Conservation (phyloP, 2,329 filamentous ascomycete genomes). For the Penicillium sclerotiorum region DNA sequence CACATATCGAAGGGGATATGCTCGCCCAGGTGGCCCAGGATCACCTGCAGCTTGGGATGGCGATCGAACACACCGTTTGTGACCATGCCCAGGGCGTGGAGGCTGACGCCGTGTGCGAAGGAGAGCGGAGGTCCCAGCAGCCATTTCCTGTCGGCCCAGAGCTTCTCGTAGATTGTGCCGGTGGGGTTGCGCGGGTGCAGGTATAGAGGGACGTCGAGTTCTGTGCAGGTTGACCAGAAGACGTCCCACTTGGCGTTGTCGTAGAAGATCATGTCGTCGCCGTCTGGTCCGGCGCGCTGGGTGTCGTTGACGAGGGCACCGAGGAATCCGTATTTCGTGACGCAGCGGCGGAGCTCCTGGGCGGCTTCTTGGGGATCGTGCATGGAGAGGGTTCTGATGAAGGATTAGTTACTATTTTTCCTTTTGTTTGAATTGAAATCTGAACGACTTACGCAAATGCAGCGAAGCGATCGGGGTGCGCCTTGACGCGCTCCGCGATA, state of each 20-base stretch:
- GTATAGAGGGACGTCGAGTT: constrained; percentile 67
- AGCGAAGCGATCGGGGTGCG: constrained; percentile 46
- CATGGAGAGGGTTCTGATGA: constrained; percentile 40
- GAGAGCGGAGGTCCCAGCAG: constrained; percentile 62
- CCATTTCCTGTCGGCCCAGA: constrained; percentile 62
- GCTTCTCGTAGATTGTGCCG: constrained; percentile 59
- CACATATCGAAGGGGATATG: constrained; percentile 56
- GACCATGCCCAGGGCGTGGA: constrained; percentile 59
- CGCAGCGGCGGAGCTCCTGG: constrained; percentile 48
- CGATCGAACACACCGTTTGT: constrained; percentile 56
- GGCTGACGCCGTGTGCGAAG: constrained; percentile 61
- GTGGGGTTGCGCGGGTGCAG: constrained; percentile 64
- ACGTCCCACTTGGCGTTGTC: constrained; percentile 60
- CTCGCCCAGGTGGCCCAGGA: constrained; percentile 54
- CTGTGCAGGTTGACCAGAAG: constrained; percentile 62
- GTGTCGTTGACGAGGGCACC: constrained; percentile 65
- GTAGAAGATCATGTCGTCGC: constrained; percentile 66
- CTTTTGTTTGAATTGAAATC: background rate
- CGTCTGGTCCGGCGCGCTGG: constrained; percentile 60
- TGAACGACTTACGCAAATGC: constrained; percentile 42
- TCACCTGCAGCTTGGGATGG: constrained; percentile 50
- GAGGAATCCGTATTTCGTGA: constrained; percentile 63
- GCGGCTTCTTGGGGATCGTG: constrained; percentile 45
- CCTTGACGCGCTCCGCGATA: constrained; percentile 47
- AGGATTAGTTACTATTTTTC: background rate